These are phyloP conservation scores for Tylopilus rubrobrunneus DNA, from an alignment of 768 basidiomycete species.

Conservation along the genomic window DNA sequence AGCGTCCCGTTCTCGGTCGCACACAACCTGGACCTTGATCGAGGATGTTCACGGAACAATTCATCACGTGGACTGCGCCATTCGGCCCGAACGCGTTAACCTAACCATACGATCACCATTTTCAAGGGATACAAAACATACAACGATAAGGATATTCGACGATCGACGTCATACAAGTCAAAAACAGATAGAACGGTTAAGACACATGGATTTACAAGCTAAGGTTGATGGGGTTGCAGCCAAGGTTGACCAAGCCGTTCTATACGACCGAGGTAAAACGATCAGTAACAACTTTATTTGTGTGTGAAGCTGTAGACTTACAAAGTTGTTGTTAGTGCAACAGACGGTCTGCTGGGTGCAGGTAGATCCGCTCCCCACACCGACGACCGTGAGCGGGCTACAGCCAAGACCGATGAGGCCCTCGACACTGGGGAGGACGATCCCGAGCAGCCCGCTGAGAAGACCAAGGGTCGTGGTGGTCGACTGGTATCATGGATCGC, in stretches of 20 bases:
- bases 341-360: slow-evolving; percentile 18
- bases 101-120: neutral
- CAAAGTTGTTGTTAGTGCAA: slow-evolving; percentile 10
- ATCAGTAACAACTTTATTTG: neutral
- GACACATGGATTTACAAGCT: neutral
- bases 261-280: neutral
- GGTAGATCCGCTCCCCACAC: neutral
- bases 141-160: neutral
- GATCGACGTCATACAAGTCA: neutral
- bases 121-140: neutral
- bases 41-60: neutral
- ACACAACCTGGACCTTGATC: no score
- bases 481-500: neutral
- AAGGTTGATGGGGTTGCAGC: slow-evolving; percentile 15
- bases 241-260: slow-evolving; percentile 11
- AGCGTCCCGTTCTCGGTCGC: no score
- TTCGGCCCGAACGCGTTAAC: neutral
- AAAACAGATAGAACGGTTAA: no score
- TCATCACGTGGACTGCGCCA: neutral
- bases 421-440: neutral
- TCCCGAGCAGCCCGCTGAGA: neutral
- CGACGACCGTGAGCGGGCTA: neutral
- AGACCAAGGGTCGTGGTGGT: neutral
- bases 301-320: neutral
- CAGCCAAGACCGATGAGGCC: slow-evolving; percentile 11